Evolutionary conservation across 2,329 filamentous ascomycete species (phyloP), one percentile per base, ranked within the genome.

Genomic region (Aspergillus sp.): DNA sequence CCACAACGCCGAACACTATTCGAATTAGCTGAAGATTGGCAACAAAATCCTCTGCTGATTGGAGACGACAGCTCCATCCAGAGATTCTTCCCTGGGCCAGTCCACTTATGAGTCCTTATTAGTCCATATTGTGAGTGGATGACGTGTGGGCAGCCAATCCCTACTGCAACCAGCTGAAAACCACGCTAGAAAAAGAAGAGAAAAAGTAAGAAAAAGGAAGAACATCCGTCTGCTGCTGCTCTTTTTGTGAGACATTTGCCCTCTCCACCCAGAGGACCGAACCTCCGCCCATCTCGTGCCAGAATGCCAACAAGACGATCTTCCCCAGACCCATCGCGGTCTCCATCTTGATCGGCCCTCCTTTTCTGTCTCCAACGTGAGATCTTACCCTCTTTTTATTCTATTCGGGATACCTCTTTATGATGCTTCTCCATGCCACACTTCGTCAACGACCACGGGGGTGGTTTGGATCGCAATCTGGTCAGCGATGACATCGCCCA

Each of bases 401-500:
- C 35, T 17, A 16, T 38, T 17, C 8, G 2, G 11, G 16, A 11
- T n/a, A 16, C 14, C 6, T n/a, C 9, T 38, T 38, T 17, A 42
- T 13, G 40, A 42, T 42, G 40, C 40, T 14, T 19, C 33, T 48
- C 33, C 33, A 57, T 57, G 55, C 53, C 53, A 14, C 33, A 45
- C 45, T 57, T 49, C 42, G 55, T 30, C 43, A 36, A 41, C 32
- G 45, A 53, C 38, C 46, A 45, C 45, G 44, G 35, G 22, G 24
- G 20, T 19, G 52, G 44, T 16, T 47, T 49, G 45, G 53, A 53
- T 22, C 41, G 32, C 50, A 46, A 14, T 38, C 36, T 32, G 45
- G 45, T 16, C 41, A 53, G n/a, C 13, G 36, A 13, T 44, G 32
- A 44, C 35, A 36, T 46, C 51, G 56, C 49, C 32, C 52, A 62